Conservation (phyloP, 768 basidiomycete genomes). For the Termitomyces sp. region DNA sequence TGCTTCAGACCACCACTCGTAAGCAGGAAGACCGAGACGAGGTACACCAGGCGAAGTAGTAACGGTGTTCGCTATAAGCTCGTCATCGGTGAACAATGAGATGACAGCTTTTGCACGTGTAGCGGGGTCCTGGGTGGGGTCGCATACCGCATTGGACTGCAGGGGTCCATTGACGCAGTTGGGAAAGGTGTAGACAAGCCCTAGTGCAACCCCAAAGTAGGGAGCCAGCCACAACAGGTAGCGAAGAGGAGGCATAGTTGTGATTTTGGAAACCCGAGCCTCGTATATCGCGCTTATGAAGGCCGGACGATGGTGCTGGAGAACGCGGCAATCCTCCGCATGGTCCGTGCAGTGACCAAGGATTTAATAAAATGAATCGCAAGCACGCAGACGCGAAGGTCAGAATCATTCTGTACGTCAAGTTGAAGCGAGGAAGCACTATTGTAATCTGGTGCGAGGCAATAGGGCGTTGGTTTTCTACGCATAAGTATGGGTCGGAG, state of each 20-base stretch:
- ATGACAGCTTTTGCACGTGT: constrained; percentile 51
- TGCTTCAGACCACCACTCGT: constrained; percentile 63
- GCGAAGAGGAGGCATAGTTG: constrained; percentile 3
- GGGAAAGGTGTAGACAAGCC: constrained; percentile 39
- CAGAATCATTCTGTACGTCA: neutral
- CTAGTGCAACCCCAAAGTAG: constrained; percentile 7
- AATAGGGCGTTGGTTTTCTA: neutral
- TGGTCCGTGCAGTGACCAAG: neutral
- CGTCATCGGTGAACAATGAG: constrained; percentile 46
- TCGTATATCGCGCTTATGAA: neutral
- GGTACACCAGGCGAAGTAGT: constrained; percentile 50
- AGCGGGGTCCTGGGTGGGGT: constrained; percentile 40
- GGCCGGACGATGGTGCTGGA: neutral
- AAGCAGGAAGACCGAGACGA: constrained; percentile 52
- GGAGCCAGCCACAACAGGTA: constrained; percentile 9
- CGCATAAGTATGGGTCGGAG: neutral
- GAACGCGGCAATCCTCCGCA: neutral
- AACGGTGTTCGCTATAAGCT: constrained; percentile 51
- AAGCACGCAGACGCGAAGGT: constrained; percentile 1
- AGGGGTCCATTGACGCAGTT: constrained; percentile 49
- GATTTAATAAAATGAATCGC: neutral
- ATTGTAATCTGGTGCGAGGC: neutral
- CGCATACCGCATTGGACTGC: constrained; percentile 45
- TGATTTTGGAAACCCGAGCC: too few relatives aligned
- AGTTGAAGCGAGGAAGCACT: neutral